These are phyloP conservation scores for Yarrowia sp. DNA, from an alignment of 805 yeast genomes.

Conservation along the genomic window DNA sequence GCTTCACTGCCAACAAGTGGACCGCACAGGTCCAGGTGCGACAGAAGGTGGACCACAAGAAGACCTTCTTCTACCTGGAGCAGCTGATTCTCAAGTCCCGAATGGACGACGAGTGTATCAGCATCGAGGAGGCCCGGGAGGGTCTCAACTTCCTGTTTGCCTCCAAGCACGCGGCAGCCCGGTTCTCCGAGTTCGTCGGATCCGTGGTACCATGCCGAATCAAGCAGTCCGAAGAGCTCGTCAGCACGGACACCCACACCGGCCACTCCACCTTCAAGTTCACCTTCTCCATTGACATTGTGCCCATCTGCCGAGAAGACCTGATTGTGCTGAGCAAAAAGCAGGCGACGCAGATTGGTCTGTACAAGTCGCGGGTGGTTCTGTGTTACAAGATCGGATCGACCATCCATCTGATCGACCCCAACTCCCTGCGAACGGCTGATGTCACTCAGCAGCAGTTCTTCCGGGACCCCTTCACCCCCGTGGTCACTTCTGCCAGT, in stretches of 20 bases:
- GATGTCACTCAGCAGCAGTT: constrained; percentile 69
- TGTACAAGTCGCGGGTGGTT: constrained; percentile 70
- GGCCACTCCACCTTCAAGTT: constrained; percentile 87
- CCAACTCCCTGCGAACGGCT: constrained; percentile 70
- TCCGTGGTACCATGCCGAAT: constrained; percentile 81
- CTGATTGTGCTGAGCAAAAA: constrained; percentile 86
- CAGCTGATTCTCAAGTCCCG: constrained; percentile 89
- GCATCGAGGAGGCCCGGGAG: constrained; percentile 88
- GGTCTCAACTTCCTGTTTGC: constrained; percentile 93
- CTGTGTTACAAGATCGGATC: constrained; percentile 83
- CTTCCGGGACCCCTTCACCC: constrained; percentile 79
- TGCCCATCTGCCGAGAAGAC: constrained; percentile 96
- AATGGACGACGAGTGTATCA: constrained; percentile 90
- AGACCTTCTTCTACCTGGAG: constrained; percentile 93
- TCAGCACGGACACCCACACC: constrained; percentile 88
- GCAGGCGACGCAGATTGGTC: constrained; percentile 76
- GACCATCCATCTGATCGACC: constrained; percentile 82
- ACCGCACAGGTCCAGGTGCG: constrained; percentile 96
- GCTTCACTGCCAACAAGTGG: constrained; percentile 97
- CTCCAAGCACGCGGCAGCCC: constrained; percentile 85
- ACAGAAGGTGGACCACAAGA: constrained; percentile 94
- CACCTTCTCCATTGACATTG: constrained; percentile 88
- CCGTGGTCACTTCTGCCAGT: constrained; percentile 55
- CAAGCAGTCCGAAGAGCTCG: constrained; percentile 85
- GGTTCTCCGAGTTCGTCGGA: constrained; percentile 85